Percentiles rank a stretch among this genome's conserved stretches.
These are phyloP conservation scores for Mycena polygramma DNA, from an alignment of 768 basidiomycete species.

Conservation along the genomic window DNA sequence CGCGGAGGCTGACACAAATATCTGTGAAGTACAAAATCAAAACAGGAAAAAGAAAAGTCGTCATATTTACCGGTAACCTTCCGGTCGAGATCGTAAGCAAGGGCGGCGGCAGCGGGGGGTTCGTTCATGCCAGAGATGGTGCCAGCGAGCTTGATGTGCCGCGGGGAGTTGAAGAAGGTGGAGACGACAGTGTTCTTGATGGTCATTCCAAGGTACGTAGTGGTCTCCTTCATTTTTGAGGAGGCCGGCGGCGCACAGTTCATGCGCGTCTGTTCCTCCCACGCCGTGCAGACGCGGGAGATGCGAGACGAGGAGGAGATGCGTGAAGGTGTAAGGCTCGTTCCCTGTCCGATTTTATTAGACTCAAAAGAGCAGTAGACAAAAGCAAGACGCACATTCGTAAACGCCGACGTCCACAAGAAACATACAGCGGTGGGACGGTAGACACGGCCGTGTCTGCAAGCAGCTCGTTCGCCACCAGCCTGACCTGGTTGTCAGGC, in stretches of 20 bases:
- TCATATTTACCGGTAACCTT: constrained; percentile 92
- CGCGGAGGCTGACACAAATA: constrained; percentile 91
- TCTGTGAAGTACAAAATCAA: constrained; percentile 56
- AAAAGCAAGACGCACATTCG: constrained; percentile 70
- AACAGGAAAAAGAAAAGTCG: constrained; percentile 64
- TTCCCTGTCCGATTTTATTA: too few relatives aligned
- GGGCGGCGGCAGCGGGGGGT: constrained; percentile 96
- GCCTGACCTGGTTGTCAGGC: constrained; percentile 71
- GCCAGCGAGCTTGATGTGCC: constrained; percentile 98
- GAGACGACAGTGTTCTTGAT: constrained; percentile 95
- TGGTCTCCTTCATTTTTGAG: constrained; percentile 98
- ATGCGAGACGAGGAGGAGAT: constrained; percentile 82
- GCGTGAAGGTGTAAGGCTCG: constrained; percentile 77
- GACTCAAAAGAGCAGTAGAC: too few relatives aligned
- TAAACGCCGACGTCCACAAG: constrained; percentile 81
- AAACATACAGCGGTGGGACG: constrained; percentile 95
- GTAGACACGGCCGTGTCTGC: constrained; percentile 97
- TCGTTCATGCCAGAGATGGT: constrained; percentile 96
- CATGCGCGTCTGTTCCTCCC: too few relatives aligned
- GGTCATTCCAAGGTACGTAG: constrained; percentile 90
- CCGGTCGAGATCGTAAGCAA: constrained; percentile 98
- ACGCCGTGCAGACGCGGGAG: too few relatives aligned
- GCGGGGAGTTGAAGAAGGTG: constrained; percentile 99
- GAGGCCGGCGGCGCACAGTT: too few relatives aligned
- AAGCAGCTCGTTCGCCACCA: constrained; percentile 89